Evolutionary conservation across 768 basidiomycete genomes (phyloP).

Genomic region (Pilatotrama ljubarskyi): DNA sequence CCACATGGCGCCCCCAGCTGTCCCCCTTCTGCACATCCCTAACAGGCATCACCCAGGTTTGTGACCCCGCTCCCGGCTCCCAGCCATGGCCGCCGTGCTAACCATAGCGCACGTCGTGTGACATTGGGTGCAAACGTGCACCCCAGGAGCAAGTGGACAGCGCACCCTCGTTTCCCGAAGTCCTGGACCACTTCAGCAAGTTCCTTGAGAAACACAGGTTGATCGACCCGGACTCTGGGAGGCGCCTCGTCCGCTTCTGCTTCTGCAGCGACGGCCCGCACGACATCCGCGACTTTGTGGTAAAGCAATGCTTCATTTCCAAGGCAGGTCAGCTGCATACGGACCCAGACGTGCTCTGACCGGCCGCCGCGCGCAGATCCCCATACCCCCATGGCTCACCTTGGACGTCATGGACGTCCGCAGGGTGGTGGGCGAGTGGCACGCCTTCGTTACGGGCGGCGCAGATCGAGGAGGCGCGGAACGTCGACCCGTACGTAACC

Average conservation of each 20-base stretch:
- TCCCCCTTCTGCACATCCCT: slow-evolving; percentile 83
- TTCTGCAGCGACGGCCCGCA: slow-evolving; percentile 88
- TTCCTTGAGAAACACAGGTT: slow-evolving; percentile 76
- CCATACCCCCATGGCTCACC: slow-evolving; percentile 71
- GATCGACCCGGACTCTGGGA: slow-evolving; percentile 57
- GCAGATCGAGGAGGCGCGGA: neutral
- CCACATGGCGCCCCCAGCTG: slow-evolving; percentile 82
- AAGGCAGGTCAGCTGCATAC: slow-evolving; percentile 45
- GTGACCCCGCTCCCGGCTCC: slow-evolving; percentile 30
- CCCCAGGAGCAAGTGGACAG: slow-evolving; percentile 76
- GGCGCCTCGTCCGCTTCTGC: slow-evolving; percentile 62
- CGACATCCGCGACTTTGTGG: slow-evolving; percentile 81
- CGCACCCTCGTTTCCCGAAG: slow-evolving; percentile 74
- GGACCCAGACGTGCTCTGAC: slow-evolving; percentile 8
- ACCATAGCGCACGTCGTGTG: slow-evolving; percentile 3
- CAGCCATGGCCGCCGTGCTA: neutral
- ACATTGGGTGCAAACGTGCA: neutral
- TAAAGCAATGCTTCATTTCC: slow-evolving; percentile 90
- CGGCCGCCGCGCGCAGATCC: slow-evolving; percentile 42
- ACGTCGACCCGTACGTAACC: neutral
- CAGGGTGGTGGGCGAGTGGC: slow-evolving; percentile 52
- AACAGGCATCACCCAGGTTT: slow-evolving; percentile 91
- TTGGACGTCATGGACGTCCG: slow-evolving; percentile 79
- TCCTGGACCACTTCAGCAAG: slow-evolving; percentile 58
- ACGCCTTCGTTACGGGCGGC: slow-evolving; percentile 8